phyloP scores from a whole-genome alignment of 768 basidiomycete genomes.

The Thelephora ganbajun region DNA sequence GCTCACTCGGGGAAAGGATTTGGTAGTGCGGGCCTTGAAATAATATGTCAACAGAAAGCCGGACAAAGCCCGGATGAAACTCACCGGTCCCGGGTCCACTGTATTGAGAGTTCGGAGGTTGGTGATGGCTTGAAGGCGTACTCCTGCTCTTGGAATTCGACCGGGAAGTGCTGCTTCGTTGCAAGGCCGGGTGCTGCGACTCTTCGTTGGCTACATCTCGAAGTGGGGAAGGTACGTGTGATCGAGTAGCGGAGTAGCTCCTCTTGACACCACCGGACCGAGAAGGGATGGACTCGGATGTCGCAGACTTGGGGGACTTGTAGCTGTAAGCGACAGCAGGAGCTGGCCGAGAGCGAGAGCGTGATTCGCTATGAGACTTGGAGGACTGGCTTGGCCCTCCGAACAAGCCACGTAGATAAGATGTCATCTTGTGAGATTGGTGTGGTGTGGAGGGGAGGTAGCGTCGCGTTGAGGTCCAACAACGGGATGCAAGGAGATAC shows the following conservation, averaged over 20 bases:
- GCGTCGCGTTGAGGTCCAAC: neutral
- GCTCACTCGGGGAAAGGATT: neutral
- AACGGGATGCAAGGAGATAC: too few species aligned
- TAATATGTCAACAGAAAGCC: neutral
- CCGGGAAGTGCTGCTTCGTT: conserved; percentile 24
- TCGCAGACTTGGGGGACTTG: conserved; percentile 8
- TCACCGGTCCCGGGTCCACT: neutral
- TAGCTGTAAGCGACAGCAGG: conserved; percentile 17
- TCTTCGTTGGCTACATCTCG: conserved; percentile 1
- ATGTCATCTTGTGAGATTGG: conserved; percentile 23
- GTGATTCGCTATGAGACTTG: conserved; percentile 22
- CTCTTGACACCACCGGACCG: conserved; percentile 15
- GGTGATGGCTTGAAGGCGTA: neutral
- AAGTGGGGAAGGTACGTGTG: conserved; percentile 24
- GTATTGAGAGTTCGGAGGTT: neutral
- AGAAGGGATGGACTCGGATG: conserved; percentile 10
- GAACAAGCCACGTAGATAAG: conserved; percentile 36
- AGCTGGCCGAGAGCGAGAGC: conserved; percentile 24
- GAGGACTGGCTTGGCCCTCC: conserved; percentile 21
- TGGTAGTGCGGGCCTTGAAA: neutral
- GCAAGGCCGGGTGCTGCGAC: conserved; percentile 12
- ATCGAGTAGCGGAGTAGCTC: conserved; percentile 24
- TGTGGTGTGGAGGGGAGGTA: conserved; percentile 6
- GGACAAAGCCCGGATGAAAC: neutral
- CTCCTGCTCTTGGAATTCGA: conserved; percentile 17